Evolutionary conservation across 1,284 basidiomycete species (phyloP), one percentile per base, ranked within the genome.

Genomic region (Leccinum fuscescens): DNA sequence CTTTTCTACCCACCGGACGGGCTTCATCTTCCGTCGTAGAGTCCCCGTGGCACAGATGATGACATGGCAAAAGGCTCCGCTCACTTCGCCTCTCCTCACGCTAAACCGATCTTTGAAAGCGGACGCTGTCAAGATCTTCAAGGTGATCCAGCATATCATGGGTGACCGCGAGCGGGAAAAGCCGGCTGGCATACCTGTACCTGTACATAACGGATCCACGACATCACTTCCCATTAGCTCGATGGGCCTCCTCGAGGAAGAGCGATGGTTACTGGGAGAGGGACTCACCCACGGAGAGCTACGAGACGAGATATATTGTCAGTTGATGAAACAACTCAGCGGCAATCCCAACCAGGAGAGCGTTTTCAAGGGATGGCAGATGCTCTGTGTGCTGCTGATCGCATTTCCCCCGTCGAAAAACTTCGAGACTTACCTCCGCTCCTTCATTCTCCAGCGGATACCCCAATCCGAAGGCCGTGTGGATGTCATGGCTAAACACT

Each of bases 391-490:
- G 1, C 77, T 95, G 29, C 80, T 95, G 15, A 84, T 92, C 57
- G 90, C 92, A 1, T 96, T 96, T 72, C 90, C 92, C 3, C 94
- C 94, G 0, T 94, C 92, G 17, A 93, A 93, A 75, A 89, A 93
- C 71, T 94, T 96, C 66, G 92, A 94, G 72, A 80, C 86, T 0
- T 92, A 92, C 71, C 81, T 96, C 3, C 84, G 82, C 35, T 80
- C 83, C 11, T 96, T 94, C 76, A 85, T 96, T 52, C 82, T 88
- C 61, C 84, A 85, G 64, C 84, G 82, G 63, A 88, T 82, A 29
- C 77, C 76, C 24, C 83, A 88, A 51, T 82, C 82, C 54, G 88
- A 91, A 69, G 88, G 87, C 37, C 82, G 92, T 7, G 83, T 96
- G 35, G 92, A 92, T 62, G 80, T 94, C 56, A 95, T 96, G 86